These are phyloP conservation scores for Chytriomyces confervae DNA, from an alignment of 192 early-diverging fungal genomes.

Conservation along the genomic window DNA sequence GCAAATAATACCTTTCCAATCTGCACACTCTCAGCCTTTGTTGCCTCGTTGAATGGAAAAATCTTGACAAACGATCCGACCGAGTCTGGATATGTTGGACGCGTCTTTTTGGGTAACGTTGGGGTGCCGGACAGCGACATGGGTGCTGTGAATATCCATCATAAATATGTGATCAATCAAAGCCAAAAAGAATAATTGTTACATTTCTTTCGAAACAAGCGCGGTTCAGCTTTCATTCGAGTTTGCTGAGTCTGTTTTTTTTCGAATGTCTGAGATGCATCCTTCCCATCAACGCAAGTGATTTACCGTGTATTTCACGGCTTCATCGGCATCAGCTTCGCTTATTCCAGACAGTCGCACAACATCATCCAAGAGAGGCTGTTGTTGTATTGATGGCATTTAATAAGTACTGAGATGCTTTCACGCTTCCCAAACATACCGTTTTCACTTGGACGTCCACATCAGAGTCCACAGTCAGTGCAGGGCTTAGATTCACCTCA, in stretches of 20 bases:
- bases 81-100: background rate
- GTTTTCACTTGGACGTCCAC: conserved; percentile 53
- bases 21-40: background rate
- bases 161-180: background rate
- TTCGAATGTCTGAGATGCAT: background rate
- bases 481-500: conserved; percentile 58
- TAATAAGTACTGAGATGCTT: background rate
- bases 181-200: conserved; percentile 7
- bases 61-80: conserved; percentile 37
- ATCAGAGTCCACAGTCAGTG: conserved; percentile 48
- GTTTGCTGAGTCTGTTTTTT: conserved; percentile 1
- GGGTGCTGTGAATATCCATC: background rate
- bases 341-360: conserved; percentile 37
- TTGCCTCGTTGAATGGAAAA: conserved; percentile 38
- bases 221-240: conserved; percentile 9
- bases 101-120: background rate
- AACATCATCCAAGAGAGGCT: conserved; percentile 47
- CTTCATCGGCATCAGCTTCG: conserved; percentile 34
- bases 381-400: background rate
- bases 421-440: conserved; percentile 18
- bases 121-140: conserved; percentile 2
- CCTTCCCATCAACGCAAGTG: background rate
- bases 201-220: conserved; percentile 3
- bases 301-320: conserved; percentile 8
- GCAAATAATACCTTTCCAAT: conserved; percentile 11